Evolutionary conservation across 345 rosid species (phyloP).

Genomic region (Trapa incisa): DNA sequence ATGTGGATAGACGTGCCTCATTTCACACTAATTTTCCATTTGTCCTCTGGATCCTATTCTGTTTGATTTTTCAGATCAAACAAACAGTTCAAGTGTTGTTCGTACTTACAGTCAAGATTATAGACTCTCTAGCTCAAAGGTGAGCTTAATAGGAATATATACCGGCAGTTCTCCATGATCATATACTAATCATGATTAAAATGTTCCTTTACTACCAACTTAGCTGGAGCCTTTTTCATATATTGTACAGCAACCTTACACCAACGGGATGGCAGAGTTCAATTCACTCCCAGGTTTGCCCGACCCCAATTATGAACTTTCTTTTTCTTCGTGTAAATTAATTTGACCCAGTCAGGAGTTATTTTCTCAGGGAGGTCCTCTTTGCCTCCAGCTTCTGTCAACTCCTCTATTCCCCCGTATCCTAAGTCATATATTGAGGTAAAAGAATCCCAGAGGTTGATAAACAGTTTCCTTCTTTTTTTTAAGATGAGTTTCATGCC

Average conservation of each 20-base stretch:
- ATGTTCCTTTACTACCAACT: neutral
- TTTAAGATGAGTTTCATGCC: neutral
- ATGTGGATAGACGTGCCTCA: neutral
- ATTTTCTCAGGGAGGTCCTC: conserved; percentile 58
- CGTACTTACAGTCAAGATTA: conserved; percentile 35
- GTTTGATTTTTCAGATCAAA: conserved; percentile 33
- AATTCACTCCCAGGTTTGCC: conserved; percentile 54
- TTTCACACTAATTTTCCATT: neutral
- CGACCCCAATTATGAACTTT: neutral
- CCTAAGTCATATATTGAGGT: conserved; percentile 96
- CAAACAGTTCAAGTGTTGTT: conserved; percentile 21
- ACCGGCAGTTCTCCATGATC: conserved; percentile 4
- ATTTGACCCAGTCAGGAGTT: neutral
- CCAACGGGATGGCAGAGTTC: conserved; percentile 45
- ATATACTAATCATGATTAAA: neutral
- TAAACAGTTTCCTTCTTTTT: neutral
- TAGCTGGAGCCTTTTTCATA: conserved; percentile 5
- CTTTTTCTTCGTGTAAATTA: neutral
- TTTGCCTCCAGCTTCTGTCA: conserved; percentile 48
- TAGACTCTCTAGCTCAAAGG: conserved; percentile 38
- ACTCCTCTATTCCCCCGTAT: conserved; percentile 55
- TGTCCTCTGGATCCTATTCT: neutral
- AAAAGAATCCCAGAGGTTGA: conserved; percentile 6
- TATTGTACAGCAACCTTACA: conserved; percentile 34
- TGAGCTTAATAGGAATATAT: conserved; percentile 18